Evolutionary conservation across 2,329 filamentous ascomycete species (phyloP).

Genomic region (Grosmannia serpens): DNA sequence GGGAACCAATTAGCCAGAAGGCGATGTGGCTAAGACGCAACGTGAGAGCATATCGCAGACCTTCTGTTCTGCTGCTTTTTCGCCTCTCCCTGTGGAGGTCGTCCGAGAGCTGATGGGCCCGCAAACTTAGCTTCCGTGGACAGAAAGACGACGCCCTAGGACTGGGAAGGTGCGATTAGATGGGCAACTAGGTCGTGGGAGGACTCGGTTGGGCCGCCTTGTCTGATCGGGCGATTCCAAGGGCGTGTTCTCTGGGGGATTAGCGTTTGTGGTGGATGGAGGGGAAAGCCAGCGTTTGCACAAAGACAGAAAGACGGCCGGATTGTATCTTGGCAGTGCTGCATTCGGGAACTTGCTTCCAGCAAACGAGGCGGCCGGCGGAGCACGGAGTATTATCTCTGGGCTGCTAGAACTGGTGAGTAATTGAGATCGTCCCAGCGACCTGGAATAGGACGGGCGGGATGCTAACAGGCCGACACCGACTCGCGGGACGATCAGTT

Average conservation of each 20-base stretch:
- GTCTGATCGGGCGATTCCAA: background rate
- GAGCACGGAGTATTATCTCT: background rate
- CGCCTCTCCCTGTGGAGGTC: background rate
- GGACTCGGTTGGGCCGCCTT: background rate
- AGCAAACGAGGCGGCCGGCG: background rate
- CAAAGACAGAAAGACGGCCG: background rate
- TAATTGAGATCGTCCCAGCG: conserved; percentile 9
- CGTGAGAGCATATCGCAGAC: no score
- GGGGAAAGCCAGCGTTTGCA: background rate
- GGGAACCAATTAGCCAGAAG: background rate
- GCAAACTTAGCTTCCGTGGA: background rate
- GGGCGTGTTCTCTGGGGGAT: background rate
- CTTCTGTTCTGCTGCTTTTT: no score
- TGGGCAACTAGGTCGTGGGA: background rate
- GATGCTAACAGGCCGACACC: conserved; percentile 8
- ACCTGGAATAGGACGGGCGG: conserved; percentile 9
- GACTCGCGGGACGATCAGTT: conserved; percentile 9
- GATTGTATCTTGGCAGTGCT: background rate
- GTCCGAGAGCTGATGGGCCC: background rate
- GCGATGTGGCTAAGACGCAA: background rate
- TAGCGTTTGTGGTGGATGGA: background rate
- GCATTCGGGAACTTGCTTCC: background rate
- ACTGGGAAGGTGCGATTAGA: background rate
- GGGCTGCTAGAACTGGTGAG: background rate
- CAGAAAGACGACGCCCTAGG: background rate